phyloP scores from a whole-genome alignment of 2,329 filamentous ascomycete species.

The Fulvia fulva region DNA sequence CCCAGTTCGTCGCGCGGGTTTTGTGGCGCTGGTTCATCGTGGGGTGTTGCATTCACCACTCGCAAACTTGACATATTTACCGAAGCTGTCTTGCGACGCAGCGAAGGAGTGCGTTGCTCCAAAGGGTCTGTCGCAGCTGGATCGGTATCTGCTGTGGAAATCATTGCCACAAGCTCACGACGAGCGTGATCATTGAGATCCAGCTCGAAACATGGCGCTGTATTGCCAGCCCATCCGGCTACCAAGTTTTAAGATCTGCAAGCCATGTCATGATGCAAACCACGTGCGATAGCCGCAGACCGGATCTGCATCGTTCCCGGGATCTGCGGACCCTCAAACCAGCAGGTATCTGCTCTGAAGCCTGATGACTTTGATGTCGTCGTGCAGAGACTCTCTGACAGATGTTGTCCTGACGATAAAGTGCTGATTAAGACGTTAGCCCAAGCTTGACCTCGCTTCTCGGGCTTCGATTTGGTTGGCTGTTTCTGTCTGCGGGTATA shows the following conservation, averaged over 20 bases:
- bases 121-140: neutral
- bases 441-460: too few relatives aligned
- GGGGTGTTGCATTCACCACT: neutral
- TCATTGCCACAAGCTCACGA: neutral
- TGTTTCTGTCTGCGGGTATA: too few relatives aligned
- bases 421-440: too few relatives aligned
- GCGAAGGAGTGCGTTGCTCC: neutral
- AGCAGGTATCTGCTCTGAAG: too few relatives aligned
- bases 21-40: too few relatives aligned
- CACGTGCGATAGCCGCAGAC: neutral
- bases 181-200: neutral
- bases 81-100: neutral
- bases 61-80: neutral
- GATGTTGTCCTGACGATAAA: too few relatives aligned
- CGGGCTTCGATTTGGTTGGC: too few relatives aligned
- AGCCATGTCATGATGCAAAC: neutral
- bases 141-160: neutral
- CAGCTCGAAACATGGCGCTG: neutral
- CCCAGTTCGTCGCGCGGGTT: neutral
- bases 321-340: too few relatives aligned
- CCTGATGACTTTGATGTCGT: too few relatives aligned
- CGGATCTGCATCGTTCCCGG: too few relatives aligned
- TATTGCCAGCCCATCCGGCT: neutral
- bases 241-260: neutral
- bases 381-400: too few relatives aligned